phyloP scores from a whole-genome alignment of 257 asterid species.

The Solanum etuberosum region DNA sequence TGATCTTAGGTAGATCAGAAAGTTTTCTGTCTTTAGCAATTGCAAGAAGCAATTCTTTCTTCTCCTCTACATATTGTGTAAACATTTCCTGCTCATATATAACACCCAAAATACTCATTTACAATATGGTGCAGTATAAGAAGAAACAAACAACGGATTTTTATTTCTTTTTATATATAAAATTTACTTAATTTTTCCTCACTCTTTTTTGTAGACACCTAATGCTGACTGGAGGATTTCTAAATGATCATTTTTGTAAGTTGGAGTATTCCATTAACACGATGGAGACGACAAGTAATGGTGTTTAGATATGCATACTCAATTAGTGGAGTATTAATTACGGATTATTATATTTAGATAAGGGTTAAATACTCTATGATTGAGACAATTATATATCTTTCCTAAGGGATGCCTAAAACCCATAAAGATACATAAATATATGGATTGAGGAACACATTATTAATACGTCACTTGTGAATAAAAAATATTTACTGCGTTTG shows the following conservation, averaged over 20 bases:
- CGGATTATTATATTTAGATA: too few relatives aligned
- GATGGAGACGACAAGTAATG: not conserved
- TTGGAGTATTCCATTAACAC: not conserved
- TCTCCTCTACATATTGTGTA: slow-evolving; percentile 35
- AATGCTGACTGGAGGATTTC: fast-evolving
- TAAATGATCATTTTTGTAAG: not conserved
- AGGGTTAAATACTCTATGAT: too few relatives aligned
- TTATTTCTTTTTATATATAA: too few relatives aligned
- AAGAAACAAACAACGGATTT: not conserved
- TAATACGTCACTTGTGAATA: too few relatives aligned
- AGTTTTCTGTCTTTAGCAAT: slow-evolving; percentile 32
- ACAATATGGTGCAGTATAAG: not conserved
- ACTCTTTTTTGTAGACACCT: too few relatives aligned
- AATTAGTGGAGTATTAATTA: not conserved
- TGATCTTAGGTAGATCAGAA: slow-evolving; percentile 49
- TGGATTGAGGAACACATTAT: not conserved
- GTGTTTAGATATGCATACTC: not conserved
- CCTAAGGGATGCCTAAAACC: not conserved
- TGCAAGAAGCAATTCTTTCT: slow-evolving; percentile 47
- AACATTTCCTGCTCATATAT: slow-evolving; percentile 45
- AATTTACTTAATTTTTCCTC: not conserved
- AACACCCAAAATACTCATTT: not conserved
- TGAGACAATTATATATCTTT: too few relatives aligned
- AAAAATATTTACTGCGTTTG: too few relatives aligned
- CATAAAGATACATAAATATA: too few relatives aligned